Evolutionary conservation across 495 filamentous ascomycete genomes (phyloP), one percentile per base, ranked within the genome.

Genomic region (Penicillium arizonense): DNA sequence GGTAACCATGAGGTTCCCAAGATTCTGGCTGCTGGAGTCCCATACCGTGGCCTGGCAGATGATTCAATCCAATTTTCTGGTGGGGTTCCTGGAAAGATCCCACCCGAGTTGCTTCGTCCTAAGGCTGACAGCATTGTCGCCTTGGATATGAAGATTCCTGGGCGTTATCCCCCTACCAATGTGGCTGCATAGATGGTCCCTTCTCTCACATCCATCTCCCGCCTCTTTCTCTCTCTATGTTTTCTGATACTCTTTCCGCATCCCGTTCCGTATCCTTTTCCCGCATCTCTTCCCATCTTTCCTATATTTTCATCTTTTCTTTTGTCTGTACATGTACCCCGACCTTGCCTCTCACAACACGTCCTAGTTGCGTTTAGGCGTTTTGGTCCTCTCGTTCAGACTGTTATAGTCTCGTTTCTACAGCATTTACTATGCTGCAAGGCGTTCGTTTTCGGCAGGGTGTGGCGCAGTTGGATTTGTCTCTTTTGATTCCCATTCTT

Each of bases 121-220:
- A 54, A 63, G 33, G 57, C 55, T 30, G 71, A 74, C 56, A 64
- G 59, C 41, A 67, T 63, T 23, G 39, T 59, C 9, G 67, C 68
- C 5, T 59, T 73, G 33, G 71, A 69, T 43, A 52, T 69, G 58
- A 63, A 67, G 41, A 73, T 76, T n/a, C 72, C 72, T 0, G 72
- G 72, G 16, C 67, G 62, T 38, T 76, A 50, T 44, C 72, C 72
- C 10, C 69, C 59, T 12, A 61, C 66, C 44, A 65, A 68, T 53
- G 58, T 72, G 47, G 55, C 63, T 0, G 68, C 64, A 44, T 74
- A 57, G 47, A 40, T 4, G 12, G 20, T n/a, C 20, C 5, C 24
- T 13, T 11, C 32, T 35, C 7, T 11, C 34, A 26, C 7, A 16
- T 18, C 11, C 10, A 24, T 26, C 13, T 26, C 6, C 20, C 12